Evolutionary conservation across 352 stramenopile genomes (phyloP).

Genomic region (Globisporangium cystogenes): DNA sequence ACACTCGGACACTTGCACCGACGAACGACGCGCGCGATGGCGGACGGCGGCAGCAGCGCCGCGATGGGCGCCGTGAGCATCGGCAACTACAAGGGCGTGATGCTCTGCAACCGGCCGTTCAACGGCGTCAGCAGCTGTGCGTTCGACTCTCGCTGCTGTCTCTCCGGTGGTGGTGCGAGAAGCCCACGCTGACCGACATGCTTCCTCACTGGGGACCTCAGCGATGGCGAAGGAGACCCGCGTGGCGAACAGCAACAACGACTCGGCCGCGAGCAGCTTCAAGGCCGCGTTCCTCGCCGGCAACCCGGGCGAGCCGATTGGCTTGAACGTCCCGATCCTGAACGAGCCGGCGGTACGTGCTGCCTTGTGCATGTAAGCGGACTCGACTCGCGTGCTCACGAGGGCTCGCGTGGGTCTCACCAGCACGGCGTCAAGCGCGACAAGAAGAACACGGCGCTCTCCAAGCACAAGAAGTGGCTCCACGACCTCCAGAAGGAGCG

Average conservation of each 20-base stretch:
- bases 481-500: conserved; percentile 91
- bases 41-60: conserved; percentile 18
- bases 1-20: too few species aligned
- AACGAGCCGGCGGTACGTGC: conserved; percentile 44
- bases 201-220: conserved; percentile 10
- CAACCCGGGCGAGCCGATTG: conserved; percentile 59
- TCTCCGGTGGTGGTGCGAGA: too few species aligned
- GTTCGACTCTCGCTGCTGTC: too few species aligned
- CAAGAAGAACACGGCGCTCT: conserved; percentile 90
- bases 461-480: conserved; percentile 92
- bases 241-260: conserved; percentile 30
- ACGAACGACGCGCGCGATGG: conserved; percentile 14
- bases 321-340: conserved; percentile 79
- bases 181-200: not conserved
- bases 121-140: conserved; percentile 80
- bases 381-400: not conserved
- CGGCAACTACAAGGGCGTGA: conserved; percentile 95
- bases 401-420: not conserved
- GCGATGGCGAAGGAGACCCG: conserved; percentile 50
- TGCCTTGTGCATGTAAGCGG: too few species aligned
- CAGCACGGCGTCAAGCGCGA: conserved; percentile 79
- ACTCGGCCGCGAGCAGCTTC: conserved; percentile 29
- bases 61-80: conserved; percentile 70
- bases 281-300: conserved; percentile 71
- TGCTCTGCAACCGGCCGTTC: conserved; percentile 94